phyloP scores from a whole-genome alignment of 768 basidiomycete species.

The Calocera cornea region DNA sequence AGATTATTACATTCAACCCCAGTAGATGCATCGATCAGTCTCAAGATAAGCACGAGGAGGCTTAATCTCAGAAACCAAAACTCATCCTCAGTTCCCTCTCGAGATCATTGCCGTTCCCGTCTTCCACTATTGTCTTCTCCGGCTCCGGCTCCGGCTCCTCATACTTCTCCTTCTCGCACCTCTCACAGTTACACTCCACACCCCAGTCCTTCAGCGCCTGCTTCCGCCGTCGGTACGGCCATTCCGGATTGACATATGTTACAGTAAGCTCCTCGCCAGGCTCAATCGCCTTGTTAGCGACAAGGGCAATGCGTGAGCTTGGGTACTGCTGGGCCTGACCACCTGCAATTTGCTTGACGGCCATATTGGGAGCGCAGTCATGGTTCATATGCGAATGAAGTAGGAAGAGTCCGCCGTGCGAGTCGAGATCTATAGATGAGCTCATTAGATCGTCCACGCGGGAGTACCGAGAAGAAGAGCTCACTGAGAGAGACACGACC shows the following conservation, averaged over 20 bases:
- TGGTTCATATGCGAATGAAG: constrained; percentile 85
- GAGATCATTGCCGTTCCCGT: background rate
- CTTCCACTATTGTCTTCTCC: background rate
- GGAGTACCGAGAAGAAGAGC: too few species aligned
- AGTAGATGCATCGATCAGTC: background rate
- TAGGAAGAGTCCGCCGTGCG: constrained; percentile 73
- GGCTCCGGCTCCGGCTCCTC: background rate
- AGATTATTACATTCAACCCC: background rate
- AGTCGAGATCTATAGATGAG: constrained; percentile 48
- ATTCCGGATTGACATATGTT: constrained; percentile 59
- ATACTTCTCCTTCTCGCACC: background rate
- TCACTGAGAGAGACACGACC: constrained; percentile 71
- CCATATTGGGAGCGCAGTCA: constrained; percentile 63
- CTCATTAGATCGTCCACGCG: constrained; percentile 6
- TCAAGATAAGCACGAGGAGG: background rate
- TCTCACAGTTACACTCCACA: background rate
- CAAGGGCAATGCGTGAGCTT: constrained; percentile 58
- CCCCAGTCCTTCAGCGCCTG: background rate
- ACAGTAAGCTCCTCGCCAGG: constrained; percentile 63
- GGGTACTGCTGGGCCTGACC: constrained; percentile 47
- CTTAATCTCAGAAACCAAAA: background rate
- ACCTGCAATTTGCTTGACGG: constrained; percentile 43
- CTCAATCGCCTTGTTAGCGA: constrained; percentile 52
- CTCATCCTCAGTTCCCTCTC: constrained; percentile 3
- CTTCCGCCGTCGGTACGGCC: background rate